phyloP scores from a whole-genome alignment of 257 asterid species.

The Ocimum tenuiflorum region DNA sequence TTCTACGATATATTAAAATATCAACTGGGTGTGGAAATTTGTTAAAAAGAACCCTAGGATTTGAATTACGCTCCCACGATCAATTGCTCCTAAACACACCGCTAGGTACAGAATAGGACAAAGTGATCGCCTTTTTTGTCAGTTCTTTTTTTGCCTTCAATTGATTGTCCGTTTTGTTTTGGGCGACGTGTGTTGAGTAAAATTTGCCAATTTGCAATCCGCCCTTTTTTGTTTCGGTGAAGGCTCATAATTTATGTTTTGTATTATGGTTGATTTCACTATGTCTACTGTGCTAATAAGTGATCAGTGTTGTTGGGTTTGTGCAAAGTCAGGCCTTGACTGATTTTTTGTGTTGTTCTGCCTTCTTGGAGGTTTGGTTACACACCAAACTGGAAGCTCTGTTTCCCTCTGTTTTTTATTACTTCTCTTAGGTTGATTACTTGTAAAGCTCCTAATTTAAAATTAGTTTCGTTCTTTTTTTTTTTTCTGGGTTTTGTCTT shows the following conservation, averaged over 20 bases:
- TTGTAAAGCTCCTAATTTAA: not conserved
- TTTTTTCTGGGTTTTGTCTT: not conserved
- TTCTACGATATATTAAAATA: conserved; percentile 10
- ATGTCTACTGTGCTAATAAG: not conserved
- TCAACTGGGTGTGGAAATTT: conserved; percentile 17
- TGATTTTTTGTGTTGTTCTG: not conserved
- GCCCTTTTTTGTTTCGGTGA: not conserved
- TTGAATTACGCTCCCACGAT: conserved; percentile 21
- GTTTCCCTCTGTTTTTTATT: conserved; percentile 6
- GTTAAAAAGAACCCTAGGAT: conserved; percentile 22
- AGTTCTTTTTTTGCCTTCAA: not conserved
- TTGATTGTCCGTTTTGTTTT: not conserved
- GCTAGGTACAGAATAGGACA: conserved; percentile 22
- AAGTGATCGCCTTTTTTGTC: conserved; percentile 14
- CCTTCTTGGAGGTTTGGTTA: not conserved
- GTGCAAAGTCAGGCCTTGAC: conserved; percentile 9
- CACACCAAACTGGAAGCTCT: not conserved
- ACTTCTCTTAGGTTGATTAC: conserved; percentile 4
- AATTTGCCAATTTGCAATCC: not conserved
- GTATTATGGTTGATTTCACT: conserved; percentile 14
- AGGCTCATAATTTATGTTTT: conserved; percentile 6
- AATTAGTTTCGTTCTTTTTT: not conserved
- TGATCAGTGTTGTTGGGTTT: conserved; percentile 14
- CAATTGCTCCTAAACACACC: conserved; percentile 10
- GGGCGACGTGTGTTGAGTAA: conserved; percentile 1